Conservation (phyloP, 2,329 filamentous ascomycete genomes). For the Polychaeton citri region DNA sequence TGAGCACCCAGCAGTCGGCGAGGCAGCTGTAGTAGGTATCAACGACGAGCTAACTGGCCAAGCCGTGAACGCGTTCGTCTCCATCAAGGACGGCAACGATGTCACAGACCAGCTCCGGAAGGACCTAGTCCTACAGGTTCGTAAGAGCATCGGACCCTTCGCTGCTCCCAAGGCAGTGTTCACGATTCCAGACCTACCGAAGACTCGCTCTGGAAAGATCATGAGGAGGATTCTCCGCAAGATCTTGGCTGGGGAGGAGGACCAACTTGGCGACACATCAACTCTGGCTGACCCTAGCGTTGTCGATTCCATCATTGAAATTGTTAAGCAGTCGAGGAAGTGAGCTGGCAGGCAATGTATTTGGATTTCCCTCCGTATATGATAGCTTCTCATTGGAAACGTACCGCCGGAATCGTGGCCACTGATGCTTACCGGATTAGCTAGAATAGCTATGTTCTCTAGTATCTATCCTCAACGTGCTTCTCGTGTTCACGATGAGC, state of each 20-base stretch:
- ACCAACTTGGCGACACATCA: conserved; percentile 84
- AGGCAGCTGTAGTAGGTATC: conserved; percentile 90
- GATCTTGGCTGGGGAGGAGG: conserved; percentile 93
- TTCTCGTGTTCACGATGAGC: too few relatives aligned
- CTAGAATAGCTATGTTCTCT: too few relatives aligned
- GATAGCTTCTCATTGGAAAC: too few relatives aligned
- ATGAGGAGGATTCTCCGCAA: conserved; percentile 96
- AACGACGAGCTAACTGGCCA: conserved; percentile 90
- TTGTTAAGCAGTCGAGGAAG: conserved; percentile 50
- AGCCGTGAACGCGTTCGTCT: conserved; percentile 92
- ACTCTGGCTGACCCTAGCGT: conserved; percentile 88
- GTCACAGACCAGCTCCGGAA: conserved; percentile 71
- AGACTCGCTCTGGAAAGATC: conserved; percentile 97
- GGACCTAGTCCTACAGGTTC: conserved; percentile 85
- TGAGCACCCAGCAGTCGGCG: conserved; percentile 77
- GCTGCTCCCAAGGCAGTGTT: conserved; percentile 89
- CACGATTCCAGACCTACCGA: conserved; percentile 84
- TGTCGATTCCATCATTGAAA: conserved; percentile 77
- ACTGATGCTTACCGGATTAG: too few relatives aligned
- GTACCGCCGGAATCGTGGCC: too few relatives aligned
- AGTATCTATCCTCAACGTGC: too few relatives aligned
- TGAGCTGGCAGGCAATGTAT: conserved; percentile 22
- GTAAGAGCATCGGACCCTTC: conserved; percentile 95
- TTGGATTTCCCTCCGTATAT: too few relatives aligned
- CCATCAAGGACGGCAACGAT: conserved; percentile 76